Base-by-base conservation (phyloP, 768 basidiomycete genomes). In the Pholiota microspora region DNA sequence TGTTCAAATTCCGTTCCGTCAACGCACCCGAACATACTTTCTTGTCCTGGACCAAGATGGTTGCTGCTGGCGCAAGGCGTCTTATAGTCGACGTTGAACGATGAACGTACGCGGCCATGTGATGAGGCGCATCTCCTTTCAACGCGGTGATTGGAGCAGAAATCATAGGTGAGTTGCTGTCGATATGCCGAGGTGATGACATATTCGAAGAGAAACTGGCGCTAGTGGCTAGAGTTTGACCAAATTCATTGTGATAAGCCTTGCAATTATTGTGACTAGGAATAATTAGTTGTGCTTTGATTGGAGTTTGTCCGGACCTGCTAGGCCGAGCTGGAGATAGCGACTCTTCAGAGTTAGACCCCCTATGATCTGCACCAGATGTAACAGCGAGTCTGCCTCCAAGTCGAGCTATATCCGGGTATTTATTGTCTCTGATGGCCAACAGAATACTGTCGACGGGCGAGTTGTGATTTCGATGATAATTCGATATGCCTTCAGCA, bases 51-150 rank as follows among this genome's bases (percentile, higher is more conserved):
- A 48, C 24, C n/a, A n/a, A n/a, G 18, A 60, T 52, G 12, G 49
- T 29, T 3, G 56, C 55, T 8, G 55, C 55, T 24, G 59, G 53
- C 12, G 56, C 53, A 40, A 54, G 53, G 25, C 45, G 31, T 7
- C 36, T 35, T 13, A 31, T 27, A 7, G 18, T 36, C 5, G 35
- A 31, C 13, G 21, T 45, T 40, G 54, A 23, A 18, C n/a, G 21
- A 16, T 21, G 29, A 13, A 13, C 27, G 28, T 47, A 21, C 28
- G 46, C 27, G 46, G 7, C 21, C 12, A n/a, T 3, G 42, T 28
- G 7, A 10, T 42, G 5, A 13, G 9, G 18, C n/a, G 10, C 51
- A 4, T n/a, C 28, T 16, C 23, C 16, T 7, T 21, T 31, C 29
- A 13, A 24, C 25, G 25, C 34, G 38, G 24, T 7, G 44, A 23